Conservation (phyloP, 1,284 basidiomycete genomes). For the Vanrija sp. region DNA sequence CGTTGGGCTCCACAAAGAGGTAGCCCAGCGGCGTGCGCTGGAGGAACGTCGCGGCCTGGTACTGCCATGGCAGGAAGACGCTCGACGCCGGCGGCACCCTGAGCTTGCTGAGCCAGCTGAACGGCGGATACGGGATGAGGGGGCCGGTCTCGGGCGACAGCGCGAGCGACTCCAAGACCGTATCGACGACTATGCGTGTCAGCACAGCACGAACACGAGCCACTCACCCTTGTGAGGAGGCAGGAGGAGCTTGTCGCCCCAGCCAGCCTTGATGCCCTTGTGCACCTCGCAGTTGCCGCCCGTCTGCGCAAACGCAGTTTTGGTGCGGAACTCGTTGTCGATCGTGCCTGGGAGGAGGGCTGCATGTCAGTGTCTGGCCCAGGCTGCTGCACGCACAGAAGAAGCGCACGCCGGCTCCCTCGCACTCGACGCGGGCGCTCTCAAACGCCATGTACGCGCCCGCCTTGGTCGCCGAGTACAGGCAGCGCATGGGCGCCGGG, state of each 20-base stretch:
- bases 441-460: slow-evolving; percentile 70
- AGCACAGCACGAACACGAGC: too few relatives aligned
- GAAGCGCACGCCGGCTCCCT: slow-evolving; percentile 47
- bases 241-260: slow-evolving; percentile 36
- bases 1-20: slow-evolving; percentile 41
- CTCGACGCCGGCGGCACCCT: slow-evolving; percentile 31
- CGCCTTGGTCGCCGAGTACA: slow-evolving; percentile 82
- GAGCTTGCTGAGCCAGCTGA: slow-evolving; percentile 31
- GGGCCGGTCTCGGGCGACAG: slow-evolving; percentile 33
- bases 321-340: slow-evolving; percentile 73
- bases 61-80: slow-evolving; percentile 43
- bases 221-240: slow-evolving; percentile 13
- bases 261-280: slow-evolving; percentile 31
- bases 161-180: slow-evolving; percentile 41
- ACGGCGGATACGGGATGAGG: slow-evolving; percentile 41
- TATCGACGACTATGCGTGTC: slow-evolving; percentile 31
- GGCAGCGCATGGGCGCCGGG: slow-evolving; percentile 76
- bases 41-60: slow-evolving; percentile 36
- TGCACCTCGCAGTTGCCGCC: slow-evolving; percentile 29
- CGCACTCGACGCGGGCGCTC: slow-evolving; percentile 61
- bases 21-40: slow-evolving; percentile 40
- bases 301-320: slow-evolving; percentile 56
- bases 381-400: slow-evolving; percentile 32
- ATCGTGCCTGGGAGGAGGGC: slow-evolving; percentile 50
- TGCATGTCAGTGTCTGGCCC: slow-evolving; percentile 5